Evolutionary conservation across 2,329 filamentous ascomycete genomes (phyloP).

Genomic region (Colletotrichum falcatum): DNA sequence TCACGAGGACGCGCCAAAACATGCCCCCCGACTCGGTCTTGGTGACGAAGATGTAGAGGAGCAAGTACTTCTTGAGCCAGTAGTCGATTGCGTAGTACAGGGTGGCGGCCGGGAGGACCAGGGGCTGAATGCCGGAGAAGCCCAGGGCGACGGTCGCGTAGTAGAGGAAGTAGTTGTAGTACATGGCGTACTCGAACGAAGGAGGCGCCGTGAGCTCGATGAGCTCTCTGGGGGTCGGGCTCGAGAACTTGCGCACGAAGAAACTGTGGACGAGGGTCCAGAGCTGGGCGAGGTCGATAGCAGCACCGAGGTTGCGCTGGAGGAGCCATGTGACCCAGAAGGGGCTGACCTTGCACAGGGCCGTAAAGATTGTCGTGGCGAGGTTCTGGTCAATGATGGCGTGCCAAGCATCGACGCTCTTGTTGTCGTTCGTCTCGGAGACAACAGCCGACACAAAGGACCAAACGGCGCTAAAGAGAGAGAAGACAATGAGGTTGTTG

Average conservation of each 20-base stretch:
- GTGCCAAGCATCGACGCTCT: conserved; percentile 72
- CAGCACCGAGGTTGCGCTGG: conserved; percentile 91
- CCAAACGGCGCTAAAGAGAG: conserved; percentile 88
- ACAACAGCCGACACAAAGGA: conserved; percentile 76
- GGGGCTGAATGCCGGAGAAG: conserved; percentile 86
- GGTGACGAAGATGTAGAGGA: conserved; percentile 95
- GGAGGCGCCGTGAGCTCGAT: conserved; percentile 95
- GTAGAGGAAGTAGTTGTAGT: conserved; percentile 98
- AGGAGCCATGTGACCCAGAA: conserved; percentile 97
- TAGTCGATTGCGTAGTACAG: conserved; percentile 91
- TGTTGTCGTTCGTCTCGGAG: conserved; percentile 60
- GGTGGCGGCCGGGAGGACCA: conserved; percentile 87
- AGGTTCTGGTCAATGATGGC: conserved; percentile 75
- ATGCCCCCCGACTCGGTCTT: conserved; percentile 96
- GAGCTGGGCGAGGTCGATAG: conserved; percentile 92
- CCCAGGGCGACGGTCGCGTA: conserved; percentile 91
- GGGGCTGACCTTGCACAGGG: conserved; percentile 83
- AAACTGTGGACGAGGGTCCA: conserved; percentile 88
- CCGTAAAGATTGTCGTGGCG: conserved; percentile 73
- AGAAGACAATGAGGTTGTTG: conserved; percentile 96
- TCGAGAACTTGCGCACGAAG: conserved; percentile 84
- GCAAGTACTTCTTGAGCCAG: conserved; percentile 92
- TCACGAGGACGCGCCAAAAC: conserved; percentile 93
- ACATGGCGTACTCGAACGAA: conserved; percentile 92
- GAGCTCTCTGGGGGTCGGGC: conserved; percentile 88